Conservation (phyloP, 2,329 filamentous ascomycete species). For the Ophiostoma fasciatum region DNA sequence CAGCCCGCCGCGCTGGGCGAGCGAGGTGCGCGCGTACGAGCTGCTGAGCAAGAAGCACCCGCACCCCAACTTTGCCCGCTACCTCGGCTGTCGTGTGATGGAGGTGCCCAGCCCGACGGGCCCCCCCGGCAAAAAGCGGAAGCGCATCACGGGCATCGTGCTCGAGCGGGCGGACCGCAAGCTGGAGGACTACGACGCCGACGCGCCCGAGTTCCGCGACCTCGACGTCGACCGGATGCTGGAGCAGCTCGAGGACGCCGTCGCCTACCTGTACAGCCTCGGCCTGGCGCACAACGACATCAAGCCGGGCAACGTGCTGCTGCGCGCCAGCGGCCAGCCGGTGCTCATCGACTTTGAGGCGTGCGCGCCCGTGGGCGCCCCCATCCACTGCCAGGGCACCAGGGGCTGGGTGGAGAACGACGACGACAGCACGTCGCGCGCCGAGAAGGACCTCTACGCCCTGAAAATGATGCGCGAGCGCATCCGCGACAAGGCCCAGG, state of each 20-base stretch:
- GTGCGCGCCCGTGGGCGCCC: background rate
- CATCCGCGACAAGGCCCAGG: background rate
- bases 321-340: background rate
- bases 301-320: slow-evolving; percentile 7
- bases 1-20: background rate
- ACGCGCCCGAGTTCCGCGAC: background rate
- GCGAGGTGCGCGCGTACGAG: background rate
- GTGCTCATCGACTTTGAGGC: slow-evolving; percentile 9
- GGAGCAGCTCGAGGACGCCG: slow-evolving; percentile 4
- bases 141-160: background rate
- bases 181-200: background rate
- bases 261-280: slow-evolving; percentile 7
- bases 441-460: slow-evolving; percentile 1
- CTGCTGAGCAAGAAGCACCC: background rate
- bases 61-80: slow-evolving; percentile 4
- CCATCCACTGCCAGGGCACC: background rate
- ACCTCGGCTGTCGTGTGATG: slow-evolving; percentile 1
- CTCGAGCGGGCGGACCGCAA: background rate
- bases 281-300: slow-evolving; percentile 12
- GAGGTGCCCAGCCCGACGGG: background rate
- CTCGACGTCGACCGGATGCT: background rate
- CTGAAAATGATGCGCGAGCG: background rate
- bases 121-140: background rate
- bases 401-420: no score
- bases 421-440: background rate